Base-by-base conservation (phyloP, 2,329 filamentous ascomycete species). In the Diaporthe aspalathi region DNA sequence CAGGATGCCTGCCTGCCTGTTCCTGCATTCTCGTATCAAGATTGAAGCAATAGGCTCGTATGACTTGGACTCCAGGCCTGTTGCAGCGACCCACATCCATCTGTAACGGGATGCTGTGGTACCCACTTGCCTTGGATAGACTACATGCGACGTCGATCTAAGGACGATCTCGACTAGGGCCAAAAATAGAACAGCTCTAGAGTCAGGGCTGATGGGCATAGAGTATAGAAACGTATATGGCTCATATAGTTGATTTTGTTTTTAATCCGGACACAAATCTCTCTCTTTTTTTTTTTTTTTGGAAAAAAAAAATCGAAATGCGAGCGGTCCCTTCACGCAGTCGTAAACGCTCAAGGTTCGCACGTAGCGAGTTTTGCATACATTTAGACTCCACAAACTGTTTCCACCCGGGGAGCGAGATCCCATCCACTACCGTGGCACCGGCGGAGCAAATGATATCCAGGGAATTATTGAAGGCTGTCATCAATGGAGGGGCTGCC, bases 391-490 rank as follows among this genome's bases (percentile, higher is more conserved):
- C 73, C 8, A 76, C 75, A 50, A 81, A 87, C 14, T 81, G 77
- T 11, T 82, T 81, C 74, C 83, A 88, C 1, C 85, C 84, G 0
- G 88, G 88, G 76, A 89, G 90, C 74, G 88, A 87, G 2, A 91
- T 76, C 2, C 73, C 45, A 38, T 78, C 75, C 22, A 79, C 73
- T 9, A 92, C 83, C 2, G 90, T 81, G 1, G 90, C 90, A 0
- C 90, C 91, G 0, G 88, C 88, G 0, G 80, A 79, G 12, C 83
- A 79, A 45, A 93, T 81, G 2, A 87, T 75, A 0, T 81, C 75
- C 5, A 93, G 79, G 0, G 89, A 87, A 2, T 79, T 76, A 32
- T 91, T 80, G 76, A 93, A 93, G 0, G 87, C 86, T 0, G 82
- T 79, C 7, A 89, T 70, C 2, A 77, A 57, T 6, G 76, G 74